A percentile compares a stretch with the other conserved stretches of the same genome.
Conservation (phyloP, 2,329 filamentous ascomycete species). For the Pseudogymnoascus sp. region DNA sequence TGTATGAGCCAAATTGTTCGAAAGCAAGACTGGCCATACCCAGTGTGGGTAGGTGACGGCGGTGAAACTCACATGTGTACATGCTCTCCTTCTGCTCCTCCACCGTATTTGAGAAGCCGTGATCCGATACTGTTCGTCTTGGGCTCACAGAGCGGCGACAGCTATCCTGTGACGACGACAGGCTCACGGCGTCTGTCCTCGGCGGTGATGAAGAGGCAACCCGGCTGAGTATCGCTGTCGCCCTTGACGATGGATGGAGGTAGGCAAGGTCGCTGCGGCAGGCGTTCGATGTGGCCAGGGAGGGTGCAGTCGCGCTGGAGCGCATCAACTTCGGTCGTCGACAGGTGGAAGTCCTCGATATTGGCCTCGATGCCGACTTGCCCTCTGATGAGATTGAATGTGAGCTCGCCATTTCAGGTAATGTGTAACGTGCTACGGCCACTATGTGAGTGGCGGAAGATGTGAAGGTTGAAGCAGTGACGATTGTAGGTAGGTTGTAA, state of each 20-base stretch:
- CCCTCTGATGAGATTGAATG: slow-evolving; percentile 5
- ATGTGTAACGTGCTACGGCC: neutral
- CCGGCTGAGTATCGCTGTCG: slow-evolving; percentile 49
- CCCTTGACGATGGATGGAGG: slow-evolving; percentile 44
- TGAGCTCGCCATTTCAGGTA: slow-evolving; percentile 7
- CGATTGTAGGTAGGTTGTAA: neutral
- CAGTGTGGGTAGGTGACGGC: neutral
- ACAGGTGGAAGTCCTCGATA: slow-evolving; percentile 35
- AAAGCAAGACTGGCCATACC: neutral
- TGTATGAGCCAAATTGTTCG: neutral
- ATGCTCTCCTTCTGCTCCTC: slow-evolving; percentile 11
- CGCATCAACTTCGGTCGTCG: slow-evolving; percentile 50
- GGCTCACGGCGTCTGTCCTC: slow-evolving; percentile 27
- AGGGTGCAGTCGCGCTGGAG: slow-evolving; percentile 51
- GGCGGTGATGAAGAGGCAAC: slow-evolving; percentile 46
- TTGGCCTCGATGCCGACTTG: slow-evolving; percentile 34
- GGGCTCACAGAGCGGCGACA: slow-evolving; percentile 1
- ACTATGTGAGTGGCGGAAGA: neutral
- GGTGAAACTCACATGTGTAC: neutral
- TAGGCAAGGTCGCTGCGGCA: slow-evolving; percentile 46
- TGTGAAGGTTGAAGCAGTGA: neutral
- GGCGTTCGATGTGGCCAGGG: slow-evolving; percentile 50
- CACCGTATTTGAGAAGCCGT: slow-evolving; percentile 6
- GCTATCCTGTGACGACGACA: slow-evolving; percentile 1
- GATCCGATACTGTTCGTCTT: neutral